These are phyloP conservation scores for Ceratobasidium sp. DNA, from an alignment of 1,284 basidiomycete species.

Conservation along the genomic window DNA sequence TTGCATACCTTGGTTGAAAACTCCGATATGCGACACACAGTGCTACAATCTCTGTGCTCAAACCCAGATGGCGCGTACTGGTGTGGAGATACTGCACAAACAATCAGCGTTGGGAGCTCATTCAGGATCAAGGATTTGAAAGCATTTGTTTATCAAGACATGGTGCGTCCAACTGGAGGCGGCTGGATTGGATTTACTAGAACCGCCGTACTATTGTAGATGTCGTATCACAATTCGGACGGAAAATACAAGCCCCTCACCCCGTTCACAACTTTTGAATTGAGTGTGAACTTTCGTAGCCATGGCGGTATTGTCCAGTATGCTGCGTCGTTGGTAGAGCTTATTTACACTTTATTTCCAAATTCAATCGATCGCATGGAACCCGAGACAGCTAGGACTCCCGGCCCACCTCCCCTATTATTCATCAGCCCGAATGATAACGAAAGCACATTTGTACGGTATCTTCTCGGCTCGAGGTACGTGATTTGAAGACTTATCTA, in stretches of 20 bases:
- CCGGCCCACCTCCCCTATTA: constrained; percentile 58
- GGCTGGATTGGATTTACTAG: not conserved
- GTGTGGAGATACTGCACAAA: constrained; percentile 85
- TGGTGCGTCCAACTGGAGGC: constrained; percentile 4
- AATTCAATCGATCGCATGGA: constrained; percentile 73
- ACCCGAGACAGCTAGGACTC: constrained; percentile 63
- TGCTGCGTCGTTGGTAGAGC: constrained; percentile 73
- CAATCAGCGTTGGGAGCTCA: constrained; percentile 77
- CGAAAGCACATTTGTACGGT: constrained; percentile 17
- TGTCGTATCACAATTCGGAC: constrained; percentile 36
- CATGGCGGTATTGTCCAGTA: constrained; percentile 80
- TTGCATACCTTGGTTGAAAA: not conserved
- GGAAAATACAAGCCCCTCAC: constrained; percentile 48
- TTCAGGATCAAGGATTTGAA: constrained; percentile 81
- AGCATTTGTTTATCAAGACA: constrained; percentile 65
- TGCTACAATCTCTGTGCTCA: constrained; percentile 68
- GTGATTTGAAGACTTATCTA: not conserved
- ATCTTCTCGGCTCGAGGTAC: constrained; percentile 15
- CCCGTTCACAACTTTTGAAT: constrained; percentile 68
- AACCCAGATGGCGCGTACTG: constrained; percentile 80
- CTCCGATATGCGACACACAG: not conserved
- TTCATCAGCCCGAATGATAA: constrained; percentile 29
- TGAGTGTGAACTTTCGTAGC: constrained; percentile 77
- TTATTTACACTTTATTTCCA: constrained; percentile 75
- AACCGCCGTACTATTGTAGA: not conserved